phyloP scores from a whole-genome alignment of 2,329 filamentous ascomycete species.

The Parastagonospora avenae region DNA sequence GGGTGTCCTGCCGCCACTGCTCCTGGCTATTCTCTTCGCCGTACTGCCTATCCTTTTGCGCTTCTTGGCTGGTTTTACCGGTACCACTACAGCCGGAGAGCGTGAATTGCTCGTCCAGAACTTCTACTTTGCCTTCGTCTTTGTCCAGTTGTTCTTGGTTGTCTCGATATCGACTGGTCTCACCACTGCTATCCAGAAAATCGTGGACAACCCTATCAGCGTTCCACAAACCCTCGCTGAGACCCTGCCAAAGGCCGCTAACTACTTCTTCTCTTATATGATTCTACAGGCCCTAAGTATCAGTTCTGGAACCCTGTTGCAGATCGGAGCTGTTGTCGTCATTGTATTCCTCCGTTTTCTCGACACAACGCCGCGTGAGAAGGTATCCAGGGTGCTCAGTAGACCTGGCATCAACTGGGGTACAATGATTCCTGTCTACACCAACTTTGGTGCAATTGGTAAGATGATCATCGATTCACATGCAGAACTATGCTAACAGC shows the following conservation, averaged over 20 bases:
- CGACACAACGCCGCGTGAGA: constrained; percentile 80
- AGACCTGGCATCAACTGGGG: constrained; percentile 86
- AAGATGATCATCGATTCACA: constrained; percentile 21
- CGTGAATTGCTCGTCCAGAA: constrained; percentile 83
- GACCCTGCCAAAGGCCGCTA: constrained; percentile 83
- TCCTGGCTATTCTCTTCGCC: constrained; percentile 78
- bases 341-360: constrained; percentile 81
- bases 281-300: constrained; percentile 90
- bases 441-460: constrained; percentile 92
- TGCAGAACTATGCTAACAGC: constrained; percentile 9
- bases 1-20: constrained; percentile 81
- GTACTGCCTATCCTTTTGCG: constrained; percentile 80
- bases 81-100: constrained; percentile 80
- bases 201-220: constrained; percentile 68
- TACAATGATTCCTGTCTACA: constrained; percentile 93
- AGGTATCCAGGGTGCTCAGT: constrained; percentile 83
- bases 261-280: constrained; percentile 99
- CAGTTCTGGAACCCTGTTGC: constrained; percentile 85
- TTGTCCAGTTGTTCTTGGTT: constrained; percentile 92
- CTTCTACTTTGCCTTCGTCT: constrained; percentile 93
- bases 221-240: constrained; percentile 74
- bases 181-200: constrained; percentile 65
- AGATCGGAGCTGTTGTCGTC: constrained; percentile 75
- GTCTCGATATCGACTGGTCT: constrained; percentile 84
- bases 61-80: constrained; percentile 73